Conservation (phyloP, 768 basidiomycete genomes). For the Epithele typhae region DNA sequence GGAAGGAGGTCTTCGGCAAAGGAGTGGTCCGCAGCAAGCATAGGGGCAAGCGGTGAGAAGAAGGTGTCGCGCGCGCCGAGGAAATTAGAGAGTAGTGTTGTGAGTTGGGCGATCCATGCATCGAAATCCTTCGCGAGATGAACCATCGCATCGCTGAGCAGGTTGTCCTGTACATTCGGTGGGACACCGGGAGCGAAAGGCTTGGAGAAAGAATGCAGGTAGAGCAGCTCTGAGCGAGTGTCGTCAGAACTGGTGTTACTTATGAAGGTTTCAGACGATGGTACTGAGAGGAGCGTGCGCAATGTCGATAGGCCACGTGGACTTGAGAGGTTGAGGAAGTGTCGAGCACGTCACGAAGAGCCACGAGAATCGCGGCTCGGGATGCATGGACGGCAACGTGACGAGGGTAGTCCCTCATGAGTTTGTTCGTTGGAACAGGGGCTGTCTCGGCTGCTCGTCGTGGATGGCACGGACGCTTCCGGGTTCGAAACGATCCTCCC, state of each 20-base stretch:
- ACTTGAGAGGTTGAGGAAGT: slow-evolving; percentile 44
- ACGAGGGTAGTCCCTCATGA: not conserved
- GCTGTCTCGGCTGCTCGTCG: slow-evolving; percentile 1
- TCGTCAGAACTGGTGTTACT: slow-evolving; percentile 30
- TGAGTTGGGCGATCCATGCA: slow-evolving; percentile 58
- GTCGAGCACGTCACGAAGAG: slow-evolving; percentile 57
- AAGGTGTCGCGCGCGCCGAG: slow-evolving; percentile 54
- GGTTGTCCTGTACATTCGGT: slow-evolving; percentile 35
- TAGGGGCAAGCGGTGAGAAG: slow-evolving; percentile 61
- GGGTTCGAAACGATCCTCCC: slow-evolving; percentile 39
- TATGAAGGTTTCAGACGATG: slow-evolving; percentile 26
- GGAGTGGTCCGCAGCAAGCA: slow-evolving; percentile 47
- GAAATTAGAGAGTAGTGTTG: slow-evolving; percentile 53
- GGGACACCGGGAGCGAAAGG: slow-evolving; percentile 18
- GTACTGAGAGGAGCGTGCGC: slow-evolving; percentile 47
- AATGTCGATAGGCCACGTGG: slow-evolving; percentile 62
- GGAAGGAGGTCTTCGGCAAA: slow-evolving; percentile 73
- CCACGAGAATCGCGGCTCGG: slow-evolving; percentile 47
- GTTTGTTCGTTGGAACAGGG: not conserved
- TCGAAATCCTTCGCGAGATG: slow-evolving; percentile 47
- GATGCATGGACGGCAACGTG: slow-evolving; percentile 19
- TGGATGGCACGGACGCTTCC: slow-evolving; percentile 42
- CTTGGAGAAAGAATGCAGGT: slow-evolving; percentile 22
- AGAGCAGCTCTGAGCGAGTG: slow-evolving; percentile 19
- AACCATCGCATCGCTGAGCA: slow-evolving; percentile 31